These are phyloP conservation scores for Vickermania ingenoplastis DNA, from an alignment of 208 protist species.

Conservation along the genomic window DNA sequence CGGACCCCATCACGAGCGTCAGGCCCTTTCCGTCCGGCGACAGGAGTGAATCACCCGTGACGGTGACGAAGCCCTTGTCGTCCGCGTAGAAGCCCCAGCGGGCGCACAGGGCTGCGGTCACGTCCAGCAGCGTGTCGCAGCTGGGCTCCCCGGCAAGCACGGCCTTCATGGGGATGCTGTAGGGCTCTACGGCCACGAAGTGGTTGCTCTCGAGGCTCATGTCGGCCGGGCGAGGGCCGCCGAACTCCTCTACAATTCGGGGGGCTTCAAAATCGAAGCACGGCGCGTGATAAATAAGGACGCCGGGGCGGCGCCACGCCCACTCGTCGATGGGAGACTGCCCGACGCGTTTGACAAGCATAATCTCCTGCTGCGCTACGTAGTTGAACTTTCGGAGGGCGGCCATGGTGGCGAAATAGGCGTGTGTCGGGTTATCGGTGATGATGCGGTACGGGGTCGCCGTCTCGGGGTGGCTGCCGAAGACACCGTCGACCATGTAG, in stretches of 20 bases:
- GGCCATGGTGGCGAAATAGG: conserved; percentile 74
- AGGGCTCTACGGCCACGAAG: conserved; percentile 80
- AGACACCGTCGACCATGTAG: conserved; percentile 81
- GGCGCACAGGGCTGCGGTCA: conserved; percentile 64
- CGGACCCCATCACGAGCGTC: conserved; percentile 44
- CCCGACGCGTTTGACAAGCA: conserved; percentile 74
- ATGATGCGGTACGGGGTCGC: conserved; percentile 83
- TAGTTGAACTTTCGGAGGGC: conserved; percentile 81
- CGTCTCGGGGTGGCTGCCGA: conserved; percentile 61
- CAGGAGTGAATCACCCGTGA: conserved; percentile 59
- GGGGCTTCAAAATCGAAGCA: conserved; percentile 76
- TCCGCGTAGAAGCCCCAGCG: conserved; percentile 87
- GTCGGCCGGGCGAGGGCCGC: conserved; percentile 74
- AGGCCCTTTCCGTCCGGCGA: conserved; percentile 36
- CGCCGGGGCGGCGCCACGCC: conserved; percentile 73
- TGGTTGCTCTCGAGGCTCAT: conserved; percentile 54
- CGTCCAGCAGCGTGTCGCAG: conserved; percentile 71
- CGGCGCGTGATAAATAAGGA: conserved; percentile 80
- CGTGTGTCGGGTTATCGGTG: conserved; percentile 83
- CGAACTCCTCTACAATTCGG: conserved; percentile 88
- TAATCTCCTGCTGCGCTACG: conserved; percentile 74
- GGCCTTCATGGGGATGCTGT: conserved; percentile 88
- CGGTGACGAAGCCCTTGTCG: conserved; percentile 65
- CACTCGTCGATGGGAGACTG: conserved; percentile 85
- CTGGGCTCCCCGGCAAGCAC: conserved; percentile 65